Percentiles rank a stretch among this genome's conserved stretches.
Conservation (phyloP, 2,329 filamentous ascomycete species). For the Neofusicoccum parvum region DNA sequence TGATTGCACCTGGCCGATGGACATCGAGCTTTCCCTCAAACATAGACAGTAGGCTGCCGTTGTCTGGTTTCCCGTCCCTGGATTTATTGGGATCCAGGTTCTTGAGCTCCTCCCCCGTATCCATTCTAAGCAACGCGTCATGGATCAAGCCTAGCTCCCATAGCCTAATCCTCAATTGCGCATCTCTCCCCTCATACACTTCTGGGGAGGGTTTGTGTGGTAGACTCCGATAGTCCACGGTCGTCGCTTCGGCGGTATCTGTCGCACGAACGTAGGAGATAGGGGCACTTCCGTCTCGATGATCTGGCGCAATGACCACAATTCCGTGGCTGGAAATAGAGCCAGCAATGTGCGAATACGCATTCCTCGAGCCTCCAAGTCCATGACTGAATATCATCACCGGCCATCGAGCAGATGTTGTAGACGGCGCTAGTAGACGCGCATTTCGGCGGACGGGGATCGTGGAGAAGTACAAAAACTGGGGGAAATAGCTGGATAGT, state of each 20-base stretch:
- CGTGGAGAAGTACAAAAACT: constrained; percentile 71
- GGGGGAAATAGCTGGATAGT: constrained; percentile 62
- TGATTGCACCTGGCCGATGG: constrained; percentile 69
- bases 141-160: constrained; percentile 78
- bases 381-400: constrained; percentile 87
- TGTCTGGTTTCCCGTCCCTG: constrained; percentile 35
- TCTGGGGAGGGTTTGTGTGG: constrained; percentile 67
- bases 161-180: constrained; percentile 71
- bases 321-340: constrained; percentile 80
- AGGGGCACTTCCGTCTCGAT: constrained; percentile 78
- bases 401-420: constrained; percentile 66
- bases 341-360: constrained; percentile 81
- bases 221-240: constrained; percentile 49
- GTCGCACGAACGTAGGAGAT: constrained; percentile 71
- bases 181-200: constrained; percentile 67
- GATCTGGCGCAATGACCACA: constrained; percentile 79
- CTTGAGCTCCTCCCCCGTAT: constrained; percentile 53
- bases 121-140: constrained; percentile 68
- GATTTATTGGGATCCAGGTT: constrained; percentile 50
- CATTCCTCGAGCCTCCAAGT: constrained; percentile 76
- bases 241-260: constrained; percentile 39
- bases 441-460: constrained; percentile 76
- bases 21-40: constrained; percentile 68
- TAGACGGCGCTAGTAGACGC: constrained; percentile 54
- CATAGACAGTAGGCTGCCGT: constrained; percentile 54